Base-by-base conservation (phyloP, 2,329 filamentous ascomycete genomes). In the Colletotrichum somersetense region DNA sequence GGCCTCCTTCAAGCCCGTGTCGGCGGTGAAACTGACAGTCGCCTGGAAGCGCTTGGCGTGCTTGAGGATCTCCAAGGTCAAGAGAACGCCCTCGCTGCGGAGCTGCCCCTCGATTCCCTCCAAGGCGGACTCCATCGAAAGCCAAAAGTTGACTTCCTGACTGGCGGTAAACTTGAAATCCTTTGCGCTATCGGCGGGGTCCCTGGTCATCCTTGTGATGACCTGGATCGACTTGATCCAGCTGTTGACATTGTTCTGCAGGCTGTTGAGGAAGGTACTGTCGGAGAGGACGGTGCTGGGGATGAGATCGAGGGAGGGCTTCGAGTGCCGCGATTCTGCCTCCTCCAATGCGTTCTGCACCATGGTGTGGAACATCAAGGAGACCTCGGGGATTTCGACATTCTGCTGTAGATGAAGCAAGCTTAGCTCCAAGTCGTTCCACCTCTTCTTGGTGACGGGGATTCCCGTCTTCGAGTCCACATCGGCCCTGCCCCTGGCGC, bases 141-240 rank as follows among this genome's bases (percentile, higher is more conserved):
- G 83, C 96, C 96, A 99, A 79, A 99, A 99, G 81, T 98, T 98
- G 81, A 99, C 97, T 82, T 99, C 96, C 81, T 98, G 96, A 68
- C 94, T 96, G 42, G 96, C 96, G 30, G 95, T 97, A 42, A 78
- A 77, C 76, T 83, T 85, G 71, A 85, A 85, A 68, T 85, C 83
- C 73, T 85, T 83, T 66, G 81, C 82, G 88, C 75, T 89, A 87
- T 80, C 91, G 5, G 86, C 85, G 0, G 94, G 91, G 77, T 99
- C 96, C 78, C 95, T 91, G 52, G 94, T 94, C 86, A 97, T 93
- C 83, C 97, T 97, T 50, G 96, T 99, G 76, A 98, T 97, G 59
- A 92, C 92, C 81, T 98, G 96, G 75, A 99, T 99, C 14, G 96
- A 97, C 84, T 97, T 97, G 84, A 99, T 99, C 96, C 96, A 99